Base-by-base conservation (phyloP, 140 eudicot species). In the Artemisia princeps region DNA sequence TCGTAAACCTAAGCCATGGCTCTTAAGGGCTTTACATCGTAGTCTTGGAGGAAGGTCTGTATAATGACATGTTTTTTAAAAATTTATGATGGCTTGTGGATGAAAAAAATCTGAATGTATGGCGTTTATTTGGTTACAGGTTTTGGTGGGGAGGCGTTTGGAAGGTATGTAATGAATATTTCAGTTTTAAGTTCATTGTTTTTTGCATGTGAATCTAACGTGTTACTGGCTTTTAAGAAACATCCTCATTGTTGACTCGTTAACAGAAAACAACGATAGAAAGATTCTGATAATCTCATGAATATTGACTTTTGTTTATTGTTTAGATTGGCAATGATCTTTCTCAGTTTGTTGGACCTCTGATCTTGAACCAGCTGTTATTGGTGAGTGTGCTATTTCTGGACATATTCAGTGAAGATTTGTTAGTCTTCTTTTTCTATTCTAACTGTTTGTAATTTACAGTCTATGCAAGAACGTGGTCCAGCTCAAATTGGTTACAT, bases 101-200 rank as follows among this genome's bases (percentile, higher is more conserved):
- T 37, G 44, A 37, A 5, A 37, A 78, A 48, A 37, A 52, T 56
- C 51, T 15, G 17, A 72, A 23, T 40, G 23, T 50, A 24, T 69
- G 11, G 40, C 14, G n/a, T 60, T 40, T 57, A 42, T 62, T 28
- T 72, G 60, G 42, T 64, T 63, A 26, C 77, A 87, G 95, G 78
- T 87, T 87, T 74, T 87, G 95, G 95, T 84, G 83, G 84, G 95
- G 95, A 65, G 95, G 95, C 68, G 79, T 87, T 68, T 87, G 85
- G 87, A 87, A 87, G 88, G 95, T 87, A 80, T 23, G 12, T 16
- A 28, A 46, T 64, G 75, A 30, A 62, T 72, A 60, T 61, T 72
- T 42, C 37, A 22, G 58, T 63, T 13, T 46, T 1, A 46, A 56
- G 50, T 10, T 56, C 64, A 62, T 62, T 62, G 67, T n/a, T 10